Base-by-base conservation (phyloP, 306 rosid species). In the Fagus crenata region DNA sequence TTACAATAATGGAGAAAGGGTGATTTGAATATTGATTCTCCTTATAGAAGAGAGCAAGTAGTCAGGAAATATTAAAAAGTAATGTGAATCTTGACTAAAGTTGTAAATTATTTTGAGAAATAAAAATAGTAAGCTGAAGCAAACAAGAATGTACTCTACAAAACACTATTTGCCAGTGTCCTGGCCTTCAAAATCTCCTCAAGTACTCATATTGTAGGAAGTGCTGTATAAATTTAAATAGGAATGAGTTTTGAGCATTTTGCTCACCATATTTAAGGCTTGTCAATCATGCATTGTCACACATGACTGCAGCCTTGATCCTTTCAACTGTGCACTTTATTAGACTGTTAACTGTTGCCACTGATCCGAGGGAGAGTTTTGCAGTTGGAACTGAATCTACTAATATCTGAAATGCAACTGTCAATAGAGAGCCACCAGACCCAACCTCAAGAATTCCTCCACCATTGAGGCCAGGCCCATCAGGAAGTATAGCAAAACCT, bases 401-500 rank as follows among this genome's bases (percentile, higher is more conserved):
- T 63, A 91, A 80, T 58, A 89, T 84, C 84, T 93, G 98, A 77
- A 91, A 88, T 11, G 93, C 88, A 11, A 91, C 87, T 0, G 98
- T 93, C 9, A 93, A 55, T 9, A 93, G 67, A 18, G 89, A 91
- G 5, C 96, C 91, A 49, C 97, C 91, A 1, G 79, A 69, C 4
- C 90, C 98, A 22, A 85, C 75, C 22, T 87, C 93, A 3, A 49
- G 69, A 49, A 75, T 80, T 49, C 85, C 83, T 36, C 84, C 87
- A 15, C 65, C 80, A 11, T 71, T 78, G 2, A 22, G 28, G n/a
- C 75, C 71, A 53, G 88, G 78, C 13, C 91, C 92, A 77, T 87
- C 91, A 0, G 98, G 96, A 36, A 93, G 89, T 75, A 93, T 84
- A 6, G 89, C 98, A 72, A 91, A 91, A 43, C 98, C 98, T 0